These are phyloP conservation scores for Emmonsia crescens DNA, from an alignment of 2,329 filamentous ascomycete species.

Conservation along the genomic window DNA sequence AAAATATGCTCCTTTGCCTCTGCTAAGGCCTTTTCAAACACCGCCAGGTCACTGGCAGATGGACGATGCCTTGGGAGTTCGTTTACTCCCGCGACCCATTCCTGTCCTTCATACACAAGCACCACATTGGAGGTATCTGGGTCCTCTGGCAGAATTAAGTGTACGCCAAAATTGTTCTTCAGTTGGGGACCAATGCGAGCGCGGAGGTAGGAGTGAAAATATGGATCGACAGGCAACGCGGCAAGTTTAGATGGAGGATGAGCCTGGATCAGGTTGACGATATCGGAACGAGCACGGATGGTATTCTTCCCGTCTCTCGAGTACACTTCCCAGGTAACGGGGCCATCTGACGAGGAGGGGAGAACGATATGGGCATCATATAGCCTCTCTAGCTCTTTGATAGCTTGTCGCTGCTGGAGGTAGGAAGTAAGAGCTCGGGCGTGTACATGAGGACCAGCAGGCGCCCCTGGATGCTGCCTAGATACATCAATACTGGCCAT, in stretches of 20 bases:
- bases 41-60: constrained; percentile 42
- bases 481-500: constrained; percentile 74
- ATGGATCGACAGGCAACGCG: constrained; percentile 37
- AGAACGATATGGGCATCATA: constrained; percentile 84
- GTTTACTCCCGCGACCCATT: constrained; percentile 29
- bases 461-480: constrained; percentile 63
- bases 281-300: constrained; percentile 39
- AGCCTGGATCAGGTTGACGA: constrained; percentile 39
- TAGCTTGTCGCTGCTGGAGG: constrained; percentile 67
- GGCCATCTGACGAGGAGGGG: constrained; percentile 54
- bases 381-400: constrained; percentile 67
- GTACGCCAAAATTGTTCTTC: constrained; percentile 36
- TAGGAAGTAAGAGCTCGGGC: constrained; percentile 82
- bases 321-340: constrained; percentile 78
- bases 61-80: constrained; percentile 47
- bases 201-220: constrained; percentile 39
- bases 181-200: constrained; percentile 29
- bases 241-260: constrained; percentile 37
- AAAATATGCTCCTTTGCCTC: constrained; percentile 49
- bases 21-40: constrained; percentile 47
- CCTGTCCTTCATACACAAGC: constrained; percentile 39
- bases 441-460: constrained; percentile 62
- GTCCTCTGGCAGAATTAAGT: constrained; percentile 39
- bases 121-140: constrained; percentile 33
- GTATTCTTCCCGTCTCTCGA: constrained; percentile 73